Conservation (phyloP, 768 basidiomycete genomes). For the Tricholoma matsutake region DNA sequence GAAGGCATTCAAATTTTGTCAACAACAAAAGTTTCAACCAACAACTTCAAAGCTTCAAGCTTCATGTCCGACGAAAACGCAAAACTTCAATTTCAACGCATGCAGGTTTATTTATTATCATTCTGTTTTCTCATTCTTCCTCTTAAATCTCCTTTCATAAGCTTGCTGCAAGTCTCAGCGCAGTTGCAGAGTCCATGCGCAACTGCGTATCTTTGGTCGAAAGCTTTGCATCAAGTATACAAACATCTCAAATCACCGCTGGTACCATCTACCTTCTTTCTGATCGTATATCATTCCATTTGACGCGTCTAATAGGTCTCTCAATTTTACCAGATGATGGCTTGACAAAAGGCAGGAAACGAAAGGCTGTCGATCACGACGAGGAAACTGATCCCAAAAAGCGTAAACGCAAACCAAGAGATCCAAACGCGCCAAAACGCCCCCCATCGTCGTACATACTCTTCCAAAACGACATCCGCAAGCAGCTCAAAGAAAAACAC, state of each 20-base stretch:
- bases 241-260: slow-evolving; percentile 23
- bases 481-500: slow-evolving; percentile 61
- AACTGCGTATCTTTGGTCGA: slow-evolving; percentile 61
- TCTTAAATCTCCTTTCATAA: slow-evolving; percentile 22
- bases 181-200: slow-evolving; percentile 62
- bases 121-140: slow-evolving; percentile 10
- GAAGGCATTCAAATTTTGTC: background rate
- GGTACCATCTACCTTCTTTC: slow-evolving; percentile 4
- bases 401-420: slow-evolving; percentile 71
- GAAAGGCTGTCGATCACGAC: slow-evolving; percentile 46
- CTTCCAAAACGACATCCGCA: slow-evolving; percentile 90
- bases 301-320: slow-evolving; percentile 14
- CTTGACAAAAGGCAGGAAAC: slow-evolving; percentile 42
- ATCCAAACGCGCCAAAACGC: slow-evolving; percentile 93
- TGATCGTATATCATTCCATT: slow-evolving; percentile 7
- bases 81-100: slow-evolving; percentile 29
- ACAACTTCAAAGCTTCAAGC: slow-evolving; percentile 6
- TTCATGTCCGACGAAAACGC: slow-evolving; percentile 25
- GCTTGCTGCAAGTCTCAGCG: slow-evolving; percentile 53
- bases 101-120: slow-evolving; percentile 28
- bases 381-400: slow-evolving; percentile 42
- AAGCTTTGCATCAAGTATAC: slow-evolving; percentile 49
- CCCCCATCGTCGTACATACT: slow-evolving; percentile 91
- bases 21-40: too few relatives aligned
- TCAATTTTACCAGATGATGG: slow-evolving; percentile 14